Percentiles rank a stretch among this genome's conserved stretches.
These are phyloP conservation scores for Spathaspora boniae DNA, from an alignment of 805 yeast genomes.

Conservation along the genomic window DNA sequence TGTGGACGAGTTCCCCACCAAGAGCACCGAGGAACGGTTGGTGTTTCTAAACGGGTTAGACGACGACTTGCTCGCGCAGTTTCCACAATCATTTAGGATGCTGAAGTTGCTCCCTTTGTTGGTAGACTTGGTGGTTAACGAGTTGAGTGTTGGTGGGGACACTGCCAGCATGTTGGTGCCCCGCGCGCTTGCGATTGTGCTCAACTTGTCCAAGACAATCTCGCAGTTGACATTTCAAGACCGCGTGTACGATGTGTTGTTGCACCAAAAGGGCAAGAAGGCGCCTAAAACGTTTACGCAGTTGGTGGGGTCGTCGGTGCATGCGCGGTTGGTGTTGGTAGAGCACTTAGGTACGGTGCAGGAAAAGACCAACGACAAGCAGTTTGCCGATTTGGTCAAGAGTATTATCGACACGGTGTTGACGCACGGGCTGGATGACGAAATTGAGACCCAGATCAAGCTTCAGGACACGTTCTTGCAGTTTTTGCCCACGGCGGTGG, in stretches of 20 bases:
- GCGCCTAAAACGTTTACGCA: slow-evolving; percentile 18
- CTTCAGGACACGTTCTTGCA: slow-evolving; percentile 54
- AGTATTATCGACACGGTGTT: slow-evolving; percentile 38
- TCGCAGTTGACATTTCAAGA: slow-evolving; percentile 80
- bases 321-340: slow-evolving; percentile 27
- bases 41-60: slow-evolving; percentile 66
- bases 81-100: slow-evolving; percentile 48
- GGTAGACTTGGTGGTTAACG: slow-evolving; percentile 48
- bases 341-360: slow-evolving; percentile 48
- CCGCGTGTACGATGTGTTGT: slow-evolving; percentile 49
- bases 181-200: slow-evolving; percentile 50
- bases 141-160: slow-evolving; percentile 20
- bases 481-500: slow-evolving; percentile 39
- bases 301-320: slow-evolving; percentile 30
- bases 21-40: slow-evolving; percentile 60
- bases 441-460: slow-evolving; percentile 25
- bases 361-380: slow-evolving; percentile 48
- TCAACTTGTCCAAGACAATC: slow-evolving; percentile 60
- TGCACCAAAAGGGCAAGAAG: slow-evolving; percentile 22
- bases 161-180: slow-evolving; percentile 30
- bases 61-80: slow-evolving; percentile 26
- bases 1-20: slow-evolving; percentile 79
- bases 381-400: slow-evolving; percentile 47
- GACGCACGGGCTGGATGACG: slow-evolving; percentile 24
- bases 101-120: slow-evolving; percentile 73